Conservation (phyloP, 768 basidiomycete genomes). For the Leucocoprinus leucothites region DNA sequence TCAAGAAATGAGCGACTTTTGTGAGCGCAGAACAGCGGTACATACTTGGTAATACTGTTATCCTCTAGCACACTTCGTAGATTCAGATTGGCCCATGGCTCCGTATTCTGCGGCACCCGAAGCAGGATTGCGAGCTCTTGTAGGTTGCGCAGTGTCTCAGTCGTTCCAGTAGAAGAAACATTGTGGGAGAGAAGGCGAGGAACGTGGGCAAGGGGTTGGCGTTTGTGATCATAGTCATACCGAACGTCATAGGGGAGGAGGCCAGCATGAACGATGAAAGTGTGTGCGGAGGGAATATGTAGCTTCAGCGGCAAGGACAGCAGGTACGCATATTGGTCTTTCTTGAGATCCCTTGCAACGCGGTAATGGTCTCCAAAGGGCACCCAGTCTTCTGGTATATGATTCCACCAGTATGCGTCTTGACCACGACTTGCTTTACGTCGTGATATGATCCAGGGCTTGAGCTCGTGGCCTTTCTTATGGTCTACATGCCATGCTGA, state of each 20-base stretch:
- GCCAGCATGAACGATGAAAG: conserved; percentile 82
- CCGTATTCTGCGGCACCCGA: conserved; percentile 70
- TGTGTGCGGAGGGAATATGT: conserved; percentile 72
- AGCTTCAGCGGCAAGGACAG: conserved; percentile 69
- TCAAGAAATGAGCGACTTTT: conserved; percentile 13
- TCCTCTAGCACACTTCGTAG: conserved; percentile 53
- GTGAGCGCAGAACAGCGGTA: background rate
- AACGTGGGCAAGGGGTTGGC: conserved; percentile 71
- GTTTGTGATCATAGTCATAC: conserved; percentile 39
- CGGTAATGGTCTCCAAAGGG: conserved; percentile 76
- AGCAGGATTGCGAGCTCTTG: conserved; percentile 71
- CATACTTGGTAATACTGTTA: conserved; percentile 42
- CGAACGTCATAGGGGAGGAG: conserved; percentile 70
- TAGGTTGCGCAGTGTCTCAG: conserved; percentile 39
- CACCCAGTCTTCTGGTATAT: conserved; percentile 67
- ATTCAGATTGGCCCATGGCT: conserved; percentile 77
- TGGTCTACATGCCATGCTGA: background rate
- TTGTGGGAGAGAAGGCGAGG: conserved; percentile 33
- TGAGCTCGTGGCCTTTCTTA: background rate
- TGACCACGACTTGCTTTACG: conserved; percentile 14
- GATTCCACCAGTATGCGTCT: conserved; percentile 41
- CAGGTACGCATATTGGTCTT: conserved; percentile 67
- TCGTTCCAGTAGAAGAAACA: background rate
- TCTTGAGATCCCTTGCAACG: conserved; percentile 67
- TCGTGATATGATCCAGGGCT: conserved; percentile 16